A percentile compares a stretch with the other conserved stretches of the same genome.
phyloP scores from a whole-genome alignment of 805 yeast genomes.

The Hanseniaspora nectarophila region DNA sequence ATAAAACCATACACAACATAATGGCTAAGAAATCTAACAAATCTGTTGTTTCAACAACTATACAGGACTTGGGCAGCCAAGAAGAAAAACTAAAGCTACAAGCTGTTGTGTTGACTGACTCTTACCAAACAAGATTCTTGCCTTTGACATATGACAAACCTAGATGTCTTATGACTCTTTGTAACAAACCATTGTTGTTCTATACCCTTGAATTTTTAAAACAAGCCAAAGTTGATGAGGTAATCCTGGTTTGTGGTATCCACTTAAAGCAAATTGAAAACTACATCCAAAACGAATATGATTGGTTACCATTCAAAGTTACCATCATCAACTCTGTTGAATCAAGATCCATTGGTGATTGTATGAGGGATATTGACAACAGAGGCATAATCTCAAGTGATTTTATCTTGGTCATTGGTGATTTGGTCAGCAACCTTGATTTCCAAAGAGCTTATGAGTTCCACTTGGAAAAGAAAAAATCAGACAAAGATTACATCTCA shows the following conservation, averaged over 20 bases:
- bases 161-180: constrained; percentile 81
- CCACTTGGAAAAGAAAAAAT: constrained; percentile 58
- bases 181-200: constrained; percentile 86
- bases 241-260: constrained; percentile 75
- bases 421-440: constrained; percentile 86
- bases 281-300: constrained; percentile 51
- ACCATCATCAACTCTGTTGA: constrained; percentile 74
- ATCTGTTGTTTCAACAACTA: not conserved
- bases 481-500: constrained; percentile 81
- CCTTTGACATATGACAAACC: constrained; percentile 81
- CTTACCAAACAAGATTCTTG: constrained; percentile 83
- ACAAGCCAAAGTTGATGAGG: constrained; percentile 67
- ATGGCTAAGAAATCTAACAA: constrained; percentile 14
- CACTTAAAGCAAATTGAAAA: constrained; percentile 81
- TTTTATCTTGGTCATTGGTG: constrained; percentile 82
- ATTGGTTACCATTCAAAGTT: constrained; percentile 69
- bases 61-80: constrained; percentile 39
- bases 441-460: constrained; percentile 58
- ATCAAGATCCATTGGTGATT: constrained; percentile 88
- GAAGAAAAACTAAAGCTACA: constrained; percentile 62
- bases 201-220: constrained; percentile 92
- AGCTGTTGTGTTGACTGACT: constrained; percentile 89
- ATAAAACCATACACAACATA: no score
- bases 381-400: constrained; percentile 84
- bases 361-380: constrained; percentile 89